phyloP scores from a whole-genome alignment of 2,329 filamentous ascomycete species.

The Arthrobotrys musiformis region DNA sequence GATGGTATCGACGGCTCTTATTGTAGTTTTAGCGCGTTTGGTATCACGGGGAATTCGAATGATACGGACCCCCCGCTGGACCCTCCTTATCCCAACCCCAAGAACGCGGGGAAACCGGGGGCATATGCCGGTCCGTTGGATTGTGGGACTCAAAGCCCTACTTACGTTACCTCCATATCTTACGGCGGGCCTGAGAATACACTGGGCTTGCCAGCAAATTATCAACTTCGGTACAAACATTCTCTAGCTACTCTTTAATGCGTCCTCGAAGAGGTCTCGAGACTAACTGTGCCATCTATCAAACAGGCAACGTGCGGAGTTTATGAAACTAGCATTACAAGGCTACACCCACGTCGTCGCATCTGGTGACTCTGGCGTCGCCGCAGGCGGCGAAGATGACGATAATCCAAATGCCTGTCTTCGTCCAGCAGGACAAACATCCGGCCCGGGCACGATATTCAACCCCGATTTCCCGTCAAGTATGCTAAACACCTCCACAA shows the following conservation, averaged over 20 bases:
- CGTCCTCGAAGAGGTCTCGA: background rate
- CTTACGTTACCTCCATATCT: conserved; percentile 70
- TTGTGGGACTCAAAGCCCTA: conserved; percentile 68
- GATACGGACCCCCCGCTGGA: conserved; percentile 64
- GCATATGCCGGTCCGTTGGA: conserved; percentile 62
- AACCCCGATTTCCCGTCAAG: conserved; percentile 65
- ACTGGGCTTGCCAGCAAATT: conserved; percentile 65
- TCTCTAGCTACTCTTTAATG: conserved; percentile 62
- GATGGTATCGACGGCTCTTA: conserved; percentile 69
- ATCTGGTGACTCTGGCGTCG: conserved; percentile 67
- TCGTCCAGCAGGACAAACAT: conserved; percentile 61
- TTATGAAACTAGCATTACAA: conserved; percentile 68
- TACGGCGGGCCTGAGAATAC: conserved; percentile 69
- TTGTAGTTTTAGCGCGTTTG: conserved; percentile 67
- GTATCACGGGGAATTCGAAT: conserved; percentile 65
- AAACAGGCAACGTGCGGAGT: conserved; percentile 66
- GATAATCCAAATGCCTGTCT: conserved; percentile 63
- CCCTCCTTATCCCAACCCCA: conserved; percentile 67
- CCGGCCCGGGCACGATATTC: conserved; percentile 62
- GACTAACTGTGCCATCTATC: background rate
- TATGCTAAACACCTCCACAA: background rate
- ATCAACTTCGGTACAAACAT: conserved; percentile 64
- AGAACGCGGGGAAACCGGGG: conserved; percentile 67
- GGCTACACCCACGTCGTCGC: conserved; percentile 67
- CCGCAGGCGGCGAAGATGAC: conserved; percentile 62